Percentiles rank a stretch among this genome's conserved stretches.
These are phyloP conservation scores for Phytopythium helicoides DNA, from an alignment of 352 stramenopile genomes.

Conservation along the genomic window DNA sequence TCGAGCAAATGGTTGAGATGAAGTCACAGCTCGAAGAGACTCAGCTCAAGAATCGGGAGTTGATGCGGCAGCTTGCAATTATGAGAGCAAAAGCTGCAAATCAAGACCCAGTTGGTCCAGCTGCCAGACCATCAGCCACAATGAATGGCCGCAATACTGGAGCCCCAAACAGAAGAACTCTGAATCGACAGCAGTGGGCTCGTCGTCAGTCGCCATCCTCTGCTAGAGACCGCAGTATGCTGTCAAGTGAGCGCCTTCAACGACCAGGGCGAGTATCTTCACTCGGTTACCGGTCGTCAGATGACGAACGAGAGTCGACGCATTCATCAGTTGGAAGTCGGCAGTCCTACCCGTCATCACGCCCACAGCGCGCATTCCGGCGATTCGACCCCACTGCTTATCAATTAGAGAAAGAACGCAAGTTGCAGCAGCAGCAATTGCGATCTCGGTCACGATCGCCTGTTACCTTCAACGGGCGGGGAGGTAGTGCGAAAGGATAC, in stretches of 20 bases:
- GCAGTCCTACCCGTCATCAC: not conserved
- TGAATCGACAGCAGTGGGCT: not conserved
- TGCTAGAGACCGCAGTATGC: conserved; percentile 7
- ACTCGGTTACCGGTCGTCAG: conserved; percentile 1
- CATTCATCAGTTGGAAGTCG: conserved; percentile 8
- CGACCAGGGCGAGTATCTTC: not conserved
- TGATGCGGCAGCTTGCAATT: conserved; percentile 72
- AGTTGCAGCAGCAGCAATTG: conserved; percentile 39
- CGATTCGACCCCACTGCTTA: conserved; percentile 84
- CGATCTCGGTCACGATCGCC: conserved; percentile 41
- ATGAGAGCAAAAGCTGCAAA: conserved; percentile 35
- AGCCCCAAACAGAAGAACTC: not conserved
- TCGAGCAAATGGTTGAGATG: conserved; percentile 54
- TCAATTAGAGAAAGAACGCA: conserved; percentile 67
- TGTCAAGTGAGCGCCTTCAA: not conserved
- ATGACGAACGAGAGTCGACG: conserved; percentile 5
- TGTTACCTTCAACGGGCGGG: not conserved
- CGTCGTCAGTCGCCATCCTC: conserved; percentile 10
- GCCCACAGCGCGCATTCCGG: conserved; percentile 33
- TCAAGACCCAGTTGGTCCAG: not conserved
- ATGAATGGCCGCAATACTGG: not conserved
- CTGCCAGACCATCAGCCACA: not conserved
- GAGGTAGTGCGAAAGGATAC: conserved; percentile 37
- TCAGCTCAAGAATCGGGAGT: conserved; percentile 74
- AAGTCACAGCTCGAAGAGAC: conserved; percentile 58